Evolutionary conservation across 768 basidiomycete genomes (phyloP), one percentile per base, ranked within the genome.

Genomic region (Hortiboletus flavorubellus): DNA sequence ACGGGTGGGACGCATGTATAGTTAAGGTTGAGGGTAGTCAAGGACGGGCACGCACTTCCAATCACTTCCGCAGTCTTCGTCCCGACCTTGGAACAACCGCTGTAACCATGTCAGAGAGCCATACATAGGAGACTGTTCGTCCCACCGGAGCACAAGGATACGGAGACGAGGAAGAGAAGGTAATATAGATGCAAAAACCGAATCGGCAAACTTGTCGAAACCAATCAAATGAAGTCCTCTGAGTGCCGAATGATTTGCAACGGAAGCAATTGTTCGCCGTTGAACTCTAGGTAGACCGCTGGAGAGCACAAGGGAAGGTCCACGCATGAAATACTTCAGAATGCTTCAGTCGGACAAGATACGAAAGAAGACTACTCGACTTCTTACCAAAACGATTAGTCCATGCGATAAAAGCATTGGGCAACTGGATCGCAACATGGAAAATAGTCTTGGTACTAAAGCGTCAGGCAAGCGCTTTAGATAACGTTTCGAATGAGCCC

Each of bases 51-150:
- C 10, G 64, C 66, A 34, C 68, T 66, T 10, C 77, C 76, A 6
- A 73, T 70, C 3, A 76, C 78, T 12, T 75, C 68, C 35, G 77
- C 69, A 1, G 85, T 81, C 59, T 77, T 73, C 4, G 75, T 55
- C 7, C 80, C 78, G 11, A 81, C 85, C 64, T 81, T 82, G 10
- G 78, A 73, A 63, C 85, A 87, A 23, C 82, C 84, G 4, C 87
- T 89, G 63, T 30, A 53, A 39, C 33, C 49, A 8, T 50, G 47
- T 58, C 34, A 70, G 64, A 46, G 55, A 44, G 55, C 59, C 40
- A 56, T 45, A 41, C 26, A 33, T n/a, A 21, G 16, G 46, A 5
- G 45, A 53, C 9, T 21, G 16, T 60, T 34, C 9, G 52, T 44
- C 65, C 65, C 72, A 87, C 87, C 84, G 74, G 56, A 89, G 73